Conservation (phyloP, 192 early-diverging fungal genomes). For the Endogone sp. region DNA sequence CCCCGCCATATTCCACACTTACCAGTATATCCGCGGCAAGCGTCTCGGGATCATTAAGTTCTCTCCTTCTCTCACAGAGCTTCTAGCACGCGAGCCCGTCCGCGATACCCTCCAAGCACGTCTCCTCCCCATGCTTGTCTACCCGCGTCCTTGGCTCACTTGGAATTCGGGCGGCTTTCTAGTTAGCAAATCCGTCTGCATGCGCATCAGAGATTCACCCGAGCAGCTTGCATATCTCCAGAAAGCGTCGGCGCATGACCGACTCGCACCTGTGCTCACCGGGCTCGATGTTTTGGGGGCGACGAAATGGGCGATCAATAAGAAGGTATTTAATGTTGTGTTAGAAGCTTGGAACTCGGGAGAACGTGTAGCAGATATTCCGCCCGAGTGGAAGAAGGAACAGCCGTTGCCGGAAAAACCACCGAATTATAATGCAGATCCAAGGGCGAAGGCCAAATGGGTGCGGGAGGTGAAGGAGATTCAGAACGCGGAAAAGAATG, state of each 20-base stretch:
- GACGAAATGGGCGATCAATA: constrained; percentile 87
- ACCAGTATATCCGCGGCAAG: constrained; percentile 56
- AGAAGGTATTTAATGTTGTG: constrained; percentile 72
- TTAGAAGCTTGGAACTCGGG: constrained; percentile 88
- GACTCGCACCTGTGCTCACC: constrained; percentile 61
- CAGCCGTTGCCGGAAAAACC: constrained; percentile 53
- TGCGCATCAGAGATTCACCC: constrained; percentile 66
- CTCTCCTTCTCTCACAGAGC: constrained; percentile 63
- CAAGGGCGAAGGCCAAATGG: constrained; percentile 53
- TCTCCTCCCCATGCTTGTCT: constrained; percentile 91
- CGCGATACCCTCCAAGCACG: constrained; percentile 62
- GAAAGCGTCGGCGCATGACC: constrained; percentile 72
- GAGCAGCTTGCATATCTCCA: constrained; percentile 78
- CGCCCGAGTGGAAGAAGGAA: constrained; percentile 45
- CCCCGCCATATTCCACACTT: constrained; percentile 78
- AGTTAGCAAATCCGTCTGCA: constrained; percentile 61
- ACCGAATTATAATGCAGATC: constrained; percentile 56
- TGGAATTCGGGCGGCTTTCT: constrained; percentile 85
- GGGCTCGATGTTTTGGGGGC: constrained; percentile 86
- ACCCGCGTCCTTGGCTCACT: constrained; percentile 87
- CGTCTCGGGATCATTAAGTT: constrained; percentile 69
- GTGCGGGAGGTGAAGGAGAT: constrained; percentile 48
- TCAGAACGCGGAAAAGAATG: constrained; percentile 59
- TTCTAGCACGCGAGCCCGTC: constrained; percentile 57
- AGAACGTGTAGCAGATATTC: constrained; percentile 67